Evolutionary conservation across 2,329 filamentous ascomycete species (phyloP).

Genomic region (Aspergillus fischeri): DNA sequence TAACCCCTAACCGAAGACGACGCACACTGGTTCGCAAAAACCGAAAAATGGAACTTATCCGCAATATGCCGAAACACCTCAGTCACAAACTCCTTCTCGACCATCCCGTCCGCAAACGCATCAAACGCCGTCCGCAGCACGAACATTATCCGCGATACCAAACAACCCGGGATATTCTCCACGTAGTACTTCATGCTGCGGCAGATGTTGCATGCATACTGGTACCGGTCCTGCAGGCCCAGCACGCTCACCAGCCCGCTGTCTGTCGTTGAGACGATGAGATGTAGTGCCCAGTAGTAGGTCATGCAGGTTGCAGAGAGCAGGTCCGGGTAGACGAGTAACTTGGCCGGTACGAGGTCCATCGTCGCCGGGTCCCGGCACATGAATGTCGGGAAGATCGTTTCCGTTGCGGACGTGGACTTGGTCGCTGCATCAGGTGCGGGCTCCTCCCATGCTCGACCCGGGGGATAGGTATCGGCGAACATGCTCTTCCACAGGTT

Average conservation of each 20-base stretch:
- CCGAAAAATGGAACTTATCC: constrained; percentile 16
- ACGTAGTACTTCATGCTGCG: constrained; percentile 28
- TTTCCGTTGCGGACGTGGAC: background rate
- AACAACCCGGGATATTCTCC: constrained; percentile 20
- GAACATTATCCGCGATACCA: constrained; percentile 28
- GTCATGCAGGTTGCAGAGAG: constrained; percentile 21
- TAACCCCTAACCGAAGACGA: constrained; percentile 12
- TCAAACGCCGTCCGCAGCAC: constrained; percentile 25
- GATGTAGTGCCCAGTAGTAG: constrained; percentile 23
- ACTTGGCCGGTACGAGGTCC: constrained; percentile 10
- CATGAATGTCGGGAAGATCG: constrained; percentile 17
- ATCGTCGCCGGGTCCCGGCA: constrained; percentile 20
- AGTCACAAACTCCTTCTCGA: constrained; percentile 23
- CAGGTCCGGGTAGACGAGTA: constrained; percentile 22
- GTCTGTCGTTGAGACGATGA: constrained; percentile 20
- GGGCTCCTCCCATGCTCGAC: constrained; percentile 13
- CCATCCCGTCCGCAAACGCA: constrained; percentile 21
- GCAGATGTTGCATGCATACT: constrained; percentile 27
- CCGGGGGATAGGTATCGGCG: constrained; percentile 14
- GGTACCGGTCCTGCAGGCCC: constrained; percentile 21
- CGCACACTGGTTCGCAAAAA: constrained; percentile 20
- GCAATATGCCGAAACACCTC: constrained; percentile 23
- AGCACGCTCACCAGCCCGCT: constrained; percentile 19
- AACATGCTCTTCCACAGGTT: constrained; percentile 18
- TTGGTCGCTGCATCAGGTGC: background rate